Evolutionary conservation across 371 early-diverging fungal species (phyloP), one percentile per base, ranked within the genome.

Genomic region (Mucor plumbeus): DNA sequence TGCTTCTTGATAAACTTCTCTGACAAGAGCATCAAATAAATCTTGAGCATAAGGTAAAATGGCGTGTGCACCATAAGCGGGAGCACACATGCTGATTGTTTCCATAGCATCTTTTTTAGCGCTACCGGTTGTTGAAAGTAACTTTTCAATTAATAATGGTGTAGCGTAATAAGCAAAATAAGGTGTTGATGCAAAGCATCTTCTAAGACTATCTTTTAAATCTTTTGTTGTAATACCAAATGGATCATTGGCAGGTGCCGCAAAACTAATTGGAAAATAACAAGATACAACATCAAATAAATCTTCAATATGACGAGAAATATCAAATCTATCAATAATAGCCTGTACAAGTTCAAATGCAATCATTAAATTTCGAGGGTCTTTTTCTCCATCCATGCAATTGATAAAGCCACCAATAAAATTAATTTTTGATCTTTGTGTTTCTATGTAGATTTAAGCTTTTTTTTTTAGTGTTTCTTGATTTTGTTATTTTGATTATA

Each of bases 201-300:
- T 77, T 44, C 89, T 79, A 44, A 95, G 78, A 13, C 88, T 88
- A 10, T 74, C 54, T 75, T 96, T 96, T 33, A 98, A 78, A 73
- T 94, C 88, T 19, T 91, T 90, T 5, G 96, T 86, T 4, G 97
- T 92, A 36, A 98, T 92, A 5, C 91, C 91, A 43, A 90, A 89
- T 1, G 90, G 88, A 78, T 95, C 97, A 88, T 91, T 50, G 91
- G 92, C 0, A 91, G 92, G 33, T 38, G 95, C 90, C 72, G 88
- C 87, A 79, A 96, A 98, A 7, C 97, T 95, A 71, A 98, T 97
- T 0, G 98, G 98, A 70, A 98, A 98, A 81, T 98, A 98, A 79
- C 96, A 96, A 70, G 93, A 97, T 15, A 92, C 85, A 21, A 95
- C 87, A 43, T 98, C 97, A 74, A 97, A 97, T 44, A 97, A 68